Base-by-base conservation (phyloP, 805 yeast species). In the Candida xyloterini region DNA sequence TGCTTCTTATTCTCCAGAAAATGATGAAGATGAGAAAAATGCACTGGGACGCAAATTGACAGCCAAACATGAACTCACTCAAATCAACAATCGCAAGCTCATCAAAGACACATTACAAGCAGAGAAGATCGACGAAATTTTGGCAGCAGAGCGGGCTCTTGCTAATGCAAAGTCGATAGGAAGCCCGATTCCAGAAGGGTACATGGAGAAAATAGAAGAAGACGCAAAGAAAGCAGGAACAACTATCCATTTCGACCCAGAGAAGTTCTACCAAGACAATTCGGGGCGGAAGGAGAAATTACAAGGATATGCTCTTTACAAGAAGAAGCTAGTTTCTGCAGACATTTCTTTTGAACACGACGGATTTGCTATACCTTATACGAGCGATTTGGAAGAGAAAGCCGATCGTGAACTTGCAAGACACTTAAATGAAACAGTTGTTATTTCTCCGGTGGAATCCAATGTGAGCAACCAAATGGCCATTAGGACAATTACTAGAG, bases 401-500 rank as follows among this genome's bases (percentile, higher is more conserved):
- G 65, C 73, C 35, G 88, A 81, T 56, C 69, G 76, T 16, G 78
- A 76, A 52, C 66, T 78, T 47, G 86, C 87, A 0, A 71, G 68
- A 15, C 59, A 65, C 43, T 59, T 76, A 47, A 73, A 76, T 51
- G 76, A 73, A 46, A 70, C 74, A 10, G 74, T 80, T 30, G 69
- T 67, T 30, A 68, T 74, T 36, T 78, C 85, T 2, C 74, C 72
- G 20, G 61, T 80, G 14, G 81, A 78, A 46, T 64, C 78, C 13
- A 76, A 76, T 50, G 60, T 60, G 20, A 62, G 65, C 7, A 74
- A 74, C 36, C 74, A 79, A 30, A 66, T 89, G 38, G 81, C 78
- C n/a, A 68, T 83, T 13, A 75, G 84, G 47, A 81, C 86, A 5
- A 71, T 84, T 27, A 80, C 87, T 2, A 66, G 89, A 46, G 90